Evolutionary conservation across 495 filamentous ascomycete species (phyloP).

Genomic region (Friedmanniomyces simplex): DNA sequence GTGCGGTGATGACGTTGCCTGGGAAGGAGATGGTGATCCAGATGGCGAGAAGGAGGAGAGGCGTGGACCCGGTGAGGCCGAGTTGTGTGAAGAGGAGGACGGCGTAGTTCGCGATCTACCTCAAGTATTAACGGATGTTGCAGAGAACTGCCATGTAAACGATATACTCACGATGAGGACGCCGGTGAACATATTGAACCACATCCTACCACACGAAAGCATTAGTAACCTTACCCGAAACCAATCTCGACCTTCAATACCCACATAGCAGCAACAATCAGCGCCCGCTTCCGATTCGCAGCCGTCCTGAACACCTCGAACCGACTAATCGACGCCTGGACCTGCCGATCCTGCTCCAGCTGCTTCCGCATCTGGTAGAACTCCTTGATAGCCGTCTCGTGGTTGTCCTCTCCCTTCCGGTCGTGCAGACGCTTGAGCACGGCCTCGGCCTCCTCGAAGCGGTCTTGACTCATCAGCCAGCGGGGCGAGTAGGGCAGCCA

Average conservation of each 20-base stretch:
- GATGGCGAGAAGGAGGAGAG: conserved; percentile 19
- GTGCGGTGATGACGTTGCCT: conserved; percentile 21
- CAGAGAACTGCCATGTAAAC: too few species aligned
- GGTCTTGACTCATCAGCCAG: conserved; percentile 20
- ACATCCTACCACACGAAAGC: conserved; percentile 4
- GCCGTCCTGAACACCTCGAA: conserved; percentile 22
- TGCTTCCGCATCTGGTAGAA: conserved; percentile 25
- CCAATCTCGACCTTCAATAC: neutral
- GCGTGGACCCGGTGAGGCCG: conserved; percentile 19
- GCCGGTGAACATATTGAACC: conserved; percentile 18
- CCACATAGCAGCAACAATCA: conserved; percentile 11
- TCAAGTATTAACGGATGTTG: too few species aligned
- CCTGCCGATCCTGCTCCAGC: conserved; percentile 20
- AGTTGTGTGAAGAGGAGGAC: conserved; percentile 16
- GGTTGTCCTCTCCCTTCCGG: conserved; percentile 7
- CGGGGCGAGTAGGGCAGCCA: conserved; percentile 19
- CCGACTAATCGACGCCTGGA: conserved; percentile 12
- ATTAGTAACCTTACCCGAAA: neutral
- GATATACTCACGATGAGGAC: conserved; percentile 10
- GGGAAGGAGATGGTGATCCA: conserved; percentile 21
- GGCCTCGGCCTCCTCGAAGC: conserved; percentile 19
- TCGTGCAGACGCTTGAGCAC: conserved; percentile 15
- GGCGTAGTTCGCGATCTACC: conserved; percentile 19
- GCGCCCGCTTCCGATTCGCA: conserved; percentile 16
- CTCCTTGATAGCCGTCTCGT: conserved; percentile 12